A percentile compares a stretch with the other conserved stretches of the same genome.
Evolutionary conservation across 83 land plant genomes (phyloP).

Genomic region (Diphasiastrum complanatum): DNA sequence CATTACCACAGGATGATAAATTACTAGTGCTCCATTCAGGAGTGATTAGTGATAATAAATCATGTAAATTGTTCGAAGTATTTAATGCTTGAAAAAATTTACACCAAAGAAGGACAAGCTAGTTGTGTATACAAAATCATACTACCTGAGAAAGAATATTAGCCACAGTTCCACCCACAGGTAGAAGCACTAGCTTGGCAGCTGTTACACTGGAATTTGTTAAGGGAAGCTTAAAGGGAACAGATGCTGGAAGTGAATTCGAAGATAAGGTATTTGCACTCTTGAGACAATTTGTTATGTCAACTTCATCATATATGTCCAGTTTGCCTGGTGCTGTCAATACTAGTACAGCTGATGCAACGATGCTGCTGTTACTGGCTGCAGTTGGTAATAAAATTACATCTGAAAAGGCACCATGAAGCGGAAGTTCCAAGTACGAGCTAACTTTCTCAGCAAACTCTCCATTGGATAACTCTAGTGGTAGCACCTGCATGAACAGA

Average conservation of each 20-base stretch:
- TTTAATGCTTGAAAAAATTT: no score
- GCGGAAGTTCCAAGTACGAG: conserved; percentile 20
- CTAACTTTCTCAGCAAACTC: neutral
- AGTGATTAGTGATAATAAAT: no score
- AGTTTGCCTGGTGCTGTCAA: conserved; percentile 33
- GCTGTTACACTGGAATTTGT: conserved; percentile 8
- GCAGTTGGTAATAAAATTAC: conserved; percentile 20
- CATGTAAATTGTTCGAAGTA: no score
- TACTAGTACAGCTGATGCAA: conserved; percentile 20
- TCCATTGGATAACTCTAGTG: conserved; percentile 8
- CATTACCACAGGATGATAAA: neutral
- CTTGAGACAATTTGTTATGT: conserved; percentile 11
- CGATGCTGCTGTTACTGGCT: conserved; percentile 15
- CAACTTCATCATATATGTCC: conserved; percentile 31
- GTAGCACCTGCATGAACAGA: conserved; percentile 27
- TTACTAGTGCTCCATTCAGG: neutral
- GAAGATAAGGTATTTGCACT: neutral
- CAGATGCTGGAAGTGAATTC: conserved; percentile 16
- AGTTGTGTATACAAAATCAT: no score
- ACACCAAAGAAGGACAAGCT: no score
- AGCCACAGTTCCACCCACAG: conserved; percentile 8
- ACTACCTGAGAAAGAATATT: conserved; percentile 26
- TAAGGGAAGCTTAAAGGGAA: conserved; percentile 20
- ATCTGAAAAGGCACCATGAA: conserved; percentile 37
- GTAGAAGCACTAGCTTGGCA: conserved; percentile 16